Conservation (phyloP, 164 flowering plant species). For the Vitis rotundifolia region DNA sequence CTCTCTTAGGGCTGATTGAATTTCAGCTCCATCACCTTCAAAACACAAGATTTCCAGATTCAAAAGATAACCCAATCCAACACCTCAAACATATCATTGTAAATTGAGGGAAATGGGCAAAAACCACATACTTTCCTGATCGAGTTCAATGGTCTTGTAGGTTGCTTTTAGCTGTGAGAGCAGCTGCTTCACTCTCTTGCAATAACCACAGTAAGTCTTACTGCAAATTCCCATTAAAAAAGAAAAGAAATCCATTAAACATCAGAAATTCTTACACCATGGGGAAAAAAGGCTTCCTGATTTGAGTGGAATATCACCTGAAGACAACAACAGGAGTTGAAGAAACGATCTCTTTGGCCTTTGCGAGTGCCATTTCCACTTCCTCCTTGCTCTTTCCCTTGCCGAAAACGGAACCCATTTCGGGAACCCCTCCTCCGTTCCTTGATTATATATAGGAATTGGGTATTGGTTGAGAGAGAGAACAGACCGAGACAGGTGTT, state of each 20-base stretch:
- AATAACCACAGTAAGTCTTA: slow-evolving; percentile 72
- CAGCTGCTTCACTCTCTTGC: slow-evolving; percentile 63
- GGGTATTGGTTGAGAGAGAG: too few relatives aligned
- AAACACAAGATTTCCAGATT: slow-evolving; percentile 4
- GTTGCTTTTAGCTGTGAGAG: slow-evolving; percentile 56
- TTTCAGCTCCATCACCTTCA: slow-evolving; percentile 70
- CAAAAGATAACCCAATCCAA: neutral
- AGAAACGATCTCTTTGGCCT: slow-evolving; percentile 42
- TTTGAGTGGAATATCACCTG: slow-evolving; percentile 34
- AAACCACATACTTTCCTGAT: slow-evolving; percentile 54
- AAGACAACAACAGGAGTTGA: slow-evolving; percentile 64
- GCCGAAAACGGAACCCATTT: slow-evolving; percentile 43
- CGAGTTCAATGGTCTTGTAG: slow-evolving; percentile 65
- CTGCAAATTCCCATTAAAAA: slow-evolving; percentile 37
- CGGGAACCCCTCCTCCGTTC: too few relatives aligned
- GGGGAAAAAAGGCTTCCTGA: neutral
- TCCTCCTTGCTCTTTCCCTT: slow-evolving; percentile 25
- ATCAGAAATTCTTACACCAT: neutral
- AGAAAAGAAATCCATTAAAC: neutral
- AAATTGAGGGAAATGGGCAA: neutral
- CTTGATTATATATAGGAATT: too few relatives aligned
- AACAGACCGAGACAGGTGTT: too few relatives aligned
- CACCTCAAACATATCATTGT: neutral
- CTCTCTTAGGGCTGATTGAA: slow-evolving; percentile 65
- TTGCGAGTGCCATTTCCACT: slow-evolving; percentile 40